Evolutionary conservation across 2,329 filamentous ascomycete species (phyloP).

Genomic region (Epichloe gansuensis): DNA sequence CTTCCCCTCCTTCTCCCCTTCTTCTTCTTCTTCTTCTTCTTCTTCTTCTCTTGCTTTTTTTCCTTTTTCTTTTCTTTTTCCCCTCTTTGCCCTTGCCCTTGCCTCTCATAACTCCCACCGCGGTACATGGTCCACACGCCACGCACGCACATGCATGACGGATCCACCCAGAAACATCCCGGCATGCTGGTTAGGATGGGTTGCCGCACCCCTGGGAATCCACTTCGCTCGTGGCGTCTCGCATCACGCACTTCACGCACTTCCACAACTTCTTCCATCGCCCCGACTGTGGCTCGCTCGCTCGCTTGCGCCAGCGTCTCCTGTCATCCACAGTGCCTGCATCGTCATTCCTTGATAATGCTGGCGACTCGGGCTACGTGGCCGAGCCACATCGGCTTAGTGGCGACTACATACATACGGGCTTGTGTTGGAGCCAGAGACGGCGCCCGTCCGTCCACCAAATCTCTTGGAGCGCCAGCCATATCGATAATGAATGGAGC

Average conservation of each 20-base stretch:
- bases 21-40: background rate
- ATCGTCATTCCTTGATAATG: conserved; percentile 3
- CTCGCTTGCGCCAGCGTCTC: conserved; percentile 4
- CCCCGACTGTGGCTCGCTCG: conserved; percentile 2
- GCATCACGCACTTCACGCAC: conserved; percentile 1
- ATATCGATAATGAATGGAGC: no score
- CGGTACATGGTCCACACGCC: background rate
- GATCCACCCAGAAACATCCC: conserved; percentile 2
- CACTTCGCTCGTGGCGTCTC: conserved; percentile 7
- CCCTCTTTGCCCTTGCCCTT: background rate
- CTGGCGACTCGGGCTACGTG: conserved; percentile 1
- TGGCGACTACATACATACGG: background rate
- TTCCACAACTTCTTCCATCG: background rate
- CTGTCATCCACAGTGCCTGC: background rate
- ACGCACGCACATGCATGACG: conserved; percentile 1
- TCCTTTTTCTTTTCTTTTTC: background rate
- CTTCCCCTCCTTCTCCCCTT: background rate
- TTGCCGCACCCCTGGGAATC: background rate
- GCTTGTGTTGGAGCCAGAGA: background rate
- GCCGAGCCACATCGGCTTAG: background rate
- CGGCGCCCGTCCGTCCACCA: background rate
- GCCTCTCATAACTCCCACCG: background rate
- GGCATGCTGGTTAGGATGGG: background rate
- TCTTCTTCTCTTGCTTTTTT: background rate
- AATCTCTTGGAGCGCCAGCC: no score